phyloP scores from a whole-genome alignment of 225 moss, liverwort and hornwort genomes.

The Thuidium tamariscinum region DNA sequence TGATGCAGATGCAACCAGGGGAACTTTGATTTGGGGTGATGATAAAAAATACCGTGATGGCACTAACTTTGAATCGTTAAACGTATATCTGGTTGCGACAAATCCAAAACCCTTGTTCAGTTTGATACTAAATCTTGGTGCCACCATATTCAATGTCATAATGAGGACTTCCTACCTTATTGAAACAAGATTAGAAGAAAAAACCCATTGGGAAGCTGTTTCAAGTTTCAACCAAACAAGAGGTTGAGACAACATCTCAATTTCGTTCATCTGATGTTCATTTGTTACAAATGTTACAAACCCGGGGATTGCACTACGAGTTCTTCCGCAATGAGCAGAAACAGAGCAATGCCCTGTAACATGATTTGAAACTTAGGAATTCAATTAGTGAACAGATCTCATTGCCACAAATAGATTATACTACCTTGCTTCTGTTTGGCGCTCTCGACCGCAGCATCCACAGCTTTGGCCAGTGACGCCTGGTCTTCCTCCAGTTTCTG shows the following conservation, averaged over 20 bases:
- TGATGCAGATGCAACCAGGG: neutral
- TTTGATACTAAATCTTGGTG: neutral
- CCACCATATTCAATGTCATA: neutral
- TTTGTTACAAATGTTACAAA: neutral
- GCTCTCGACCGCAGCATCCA: slow-evolving; percentile 44
- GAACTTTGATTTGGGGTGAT: neutral
- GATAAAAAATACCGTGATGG: neutral
- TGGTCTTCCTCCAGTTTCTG: slow-evolving; percentile 6
- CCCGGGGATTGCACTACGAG: neutral
- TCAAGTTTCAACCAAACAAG: neutral
- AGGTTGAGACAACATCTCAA: neutral
- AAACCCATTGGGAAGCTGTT: too few relatives aligned
- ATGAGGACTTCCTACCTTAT: neutral
- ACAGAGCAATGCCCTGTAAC: neutral
- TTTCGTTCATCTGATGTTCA: neutral
- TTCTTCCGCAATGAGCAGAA: neutral
- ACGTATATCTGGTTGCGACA: neutral
- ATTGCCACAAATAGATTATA: neutral
- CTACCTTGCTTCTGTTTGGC: slow-evolving; percentile 5
- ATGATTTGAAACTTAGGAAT: neutral
- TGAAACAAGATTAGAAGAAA: neutral
- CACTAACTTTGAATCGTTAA: neutral
- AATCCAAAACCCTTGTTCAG: neutral
- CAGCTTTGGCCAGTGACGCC: slow-evolving; percentile 43
- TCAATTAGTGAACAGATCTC: neutral